phyloP scores from a whole-genome alignment of 352 stramenopile genomes.

The Globisporangium solare region DNA sequence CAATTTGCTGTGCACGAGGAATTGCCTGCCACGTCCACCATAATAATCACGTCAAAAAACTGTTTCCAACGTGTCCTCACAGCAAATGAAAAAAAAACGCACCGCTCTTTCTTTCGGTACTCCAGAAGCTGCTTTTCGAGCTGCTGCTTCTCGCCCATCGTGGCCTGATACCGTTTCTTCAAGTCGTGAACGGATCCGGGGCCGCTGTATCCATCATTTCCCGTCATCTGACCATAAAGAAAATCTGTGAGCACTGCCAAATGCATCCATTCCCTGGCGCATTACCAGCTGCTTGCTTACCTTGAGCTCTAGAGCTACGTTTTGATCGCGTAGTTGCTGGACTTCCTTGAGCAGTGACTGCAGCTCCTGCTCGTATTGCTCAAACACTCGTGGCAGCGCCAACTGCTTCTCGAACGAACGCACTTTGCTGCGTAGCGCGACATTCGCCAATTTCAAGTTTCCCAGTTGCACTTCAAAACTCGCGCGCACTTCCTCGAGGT shows the following conservation, averaged over 20 bases:
- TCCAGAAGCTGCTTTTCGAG: slow-evolving; percentile 53
- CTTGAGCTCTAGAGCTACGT: slow-evolving; percentile 64
- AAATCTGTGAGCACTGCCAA: background rate
- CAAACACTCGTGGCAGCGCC: slow-evolving; percentile 45
- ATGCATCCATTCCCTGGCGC: background rate
- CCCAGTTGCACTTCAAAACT: slow-evolving; percentile 70
- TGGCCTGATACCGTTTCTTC: slow-evolving; percentile 61
- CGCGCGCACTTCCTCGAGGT: slow-evolving; percentile 45
- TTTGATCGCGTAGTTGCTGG: slow-evolving; percentile 49
- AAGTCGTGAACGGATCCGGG: slow-evolving; percentile 32
- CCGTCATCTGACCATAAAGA: slow-evolving; percentile 10
- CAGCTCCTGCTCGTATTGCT: slow-evolving; percentile 73
- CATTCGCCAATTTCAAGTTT: slow-evolving; percentile 68
- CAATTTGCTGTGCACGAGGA: slow-evolving; percentile 58
- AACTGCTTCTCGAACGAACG: slow-evolving; percentile 50
- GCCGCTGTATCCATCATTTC: slow-evolving; percentile 11
- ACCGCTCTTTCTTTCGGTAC: slow-evolving; percentile 58
- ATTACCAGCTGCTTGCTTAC: slow-evolving; percentile 14
- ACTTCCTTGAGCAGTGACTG: slow-evolving; percentile 44
- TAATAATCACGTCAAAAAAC: background rate
- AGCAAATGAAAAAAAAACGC: background rate
- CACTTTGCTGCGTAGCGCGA: slow-evolving; percentile 63
- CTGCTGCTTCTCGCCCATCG: slow-evolving; percentile 53
- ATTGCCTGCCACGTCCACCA: slow-evolving; percentile 29
- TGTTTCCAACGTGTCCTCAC: no score